A percentile compares a stretch with the other conserved stretches of the same genome.
Evolutionary conservation across 2,329 filamentous ascomycete genomes (phyloP).

Genomic region (Hysterium pulicare): DNA sequence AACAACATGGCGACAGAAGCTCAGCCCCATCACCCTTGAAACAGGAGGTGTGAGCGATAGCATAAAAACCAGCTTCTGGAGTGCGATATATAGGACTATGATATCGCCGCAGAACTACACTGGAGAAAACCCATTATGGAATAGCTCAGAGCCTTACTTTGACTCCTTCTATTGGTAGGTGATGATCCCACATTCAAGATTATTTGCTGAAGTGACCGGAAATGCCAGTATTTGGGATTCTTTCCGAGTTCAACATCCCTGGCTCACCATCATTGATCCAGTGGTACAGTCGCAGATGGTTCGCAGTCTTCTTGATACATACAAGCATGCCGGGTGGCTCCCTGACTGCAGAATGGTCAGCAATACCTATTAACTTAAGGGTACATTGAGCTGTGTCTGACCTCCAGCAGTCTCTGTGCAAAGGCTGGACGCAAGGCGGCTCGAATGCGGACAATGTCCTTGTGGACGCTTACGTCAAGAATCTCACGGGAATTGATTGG

Average conservation of each 20-base stretch:
- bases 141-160: conserved; percentile 44
- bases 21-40: conserved; percentile 38
- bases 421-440: conserved; percentile 72
- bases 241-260: conserved; percentile 55
- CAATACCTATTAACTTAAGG: too few species aligned
- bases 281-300: conserved; percentile 63
- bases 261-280: conserved; percentile 67
- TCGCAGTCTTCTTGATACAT: conserved; percentile 68
- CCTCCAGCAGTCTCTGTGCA: too few species aligned
- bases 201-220: neutral
- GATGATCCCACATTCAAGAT: neutral
- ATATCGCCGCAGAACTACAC: conserved; percentile 49
- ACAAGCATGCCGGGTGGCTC: conserved; percentile 67
- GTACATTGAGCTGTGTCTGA: too few species aligned
- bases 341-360: conserved; percentile 78
- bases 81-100: conserved; percentile 43
- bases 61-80: conserved; percentile 44
- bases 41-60: conserved; percentile 33
- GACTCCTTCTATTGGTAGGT: conserved; percentile 60
- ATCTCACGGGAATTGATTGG: conserved; percentile 49
- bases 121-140: conserved; percentile 47
- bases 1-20: conserved; percentile 39
- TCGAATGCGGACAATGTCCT: conserved; percentile 72
- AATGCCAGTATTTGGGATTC: conserved; percentile 42
- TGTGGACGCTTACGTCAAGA: conserved; percentile 68